These are phyloP conservation scores for Cairneyella variabilis DNA, from an alignment of 495 filamentous ascomycete species.

Conservation along the genomic window DNA sequence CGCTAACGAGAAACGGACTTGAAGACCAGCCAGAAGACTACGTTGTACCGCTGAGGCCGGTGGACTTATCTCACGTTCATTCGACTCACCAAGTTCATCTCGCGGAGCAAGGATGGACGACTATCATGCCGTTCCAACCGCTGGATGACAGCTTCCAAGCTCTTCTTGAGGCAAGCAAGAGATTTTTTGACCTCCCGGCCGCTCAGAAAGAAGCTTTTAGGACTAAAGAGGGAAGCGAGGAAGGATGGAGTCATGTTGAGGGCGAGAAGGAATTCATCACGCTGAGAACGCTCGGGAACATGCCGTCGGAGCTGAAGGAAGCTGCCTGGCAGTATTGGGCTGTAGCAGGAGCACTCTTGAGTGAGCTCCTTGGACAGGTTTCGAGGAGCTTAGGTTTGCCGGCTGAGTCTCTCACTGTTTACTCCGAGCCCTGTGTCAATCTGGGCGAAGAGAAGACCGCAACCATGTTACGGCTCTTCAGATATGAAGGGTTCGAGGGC, in stretches of 20 bases:
- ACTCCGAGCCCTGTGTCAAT: constrained; percentile 8
- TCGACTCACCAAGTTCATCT: constrained; percentile 6
- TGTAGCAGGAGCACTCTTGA: constrained; percentile 6
- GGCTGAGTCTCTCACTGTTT: constrained; percentile 5
- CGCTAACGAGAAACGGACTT: too few species aligned
- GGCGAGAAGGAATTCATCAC: constrained; percentile 22
- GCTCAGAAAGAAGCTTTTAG: constrained; percentile 12
- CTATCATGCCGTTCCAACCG: background rate
- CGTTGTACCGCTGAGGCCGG: constrained; percentile 4
- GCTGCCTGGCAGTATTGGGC: constrained; percentile 7
- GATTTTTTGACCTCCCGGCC: constrained; percentile 14
- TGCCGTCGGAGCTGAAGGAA: constrained; percentile 6
- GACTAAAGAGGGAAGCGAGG: constrained; percentile 13
- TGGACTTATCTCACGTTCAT: constrained; percentile 2
- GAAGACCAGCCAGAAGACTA: too few species aligned
- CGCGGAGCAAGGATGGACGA: constrained; percentile 10
- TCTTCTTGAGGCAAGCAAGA: constrained; percentile 10
- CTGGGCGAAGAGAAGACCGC: constrained; percentile 5
- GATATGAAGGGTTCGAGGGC: constrained; percentile 16
- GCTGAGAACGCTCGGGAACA: constrained; percentile 9
- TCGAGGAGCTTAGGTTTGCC: constrained; percentile 10
- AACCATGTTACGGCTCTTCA: constrained; percentile 15
- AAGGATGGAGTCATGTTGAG: constrained; percentile 16
- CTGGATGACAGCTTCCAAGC: constrained; percentile 4
- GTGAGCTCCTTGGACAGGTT: constrained; percentile 1